These are phyloP conservation scores for Ogataea haglerorum DNA, from an alignment of 805 yeast genomes.

Conservation along the genomic window DNA sequence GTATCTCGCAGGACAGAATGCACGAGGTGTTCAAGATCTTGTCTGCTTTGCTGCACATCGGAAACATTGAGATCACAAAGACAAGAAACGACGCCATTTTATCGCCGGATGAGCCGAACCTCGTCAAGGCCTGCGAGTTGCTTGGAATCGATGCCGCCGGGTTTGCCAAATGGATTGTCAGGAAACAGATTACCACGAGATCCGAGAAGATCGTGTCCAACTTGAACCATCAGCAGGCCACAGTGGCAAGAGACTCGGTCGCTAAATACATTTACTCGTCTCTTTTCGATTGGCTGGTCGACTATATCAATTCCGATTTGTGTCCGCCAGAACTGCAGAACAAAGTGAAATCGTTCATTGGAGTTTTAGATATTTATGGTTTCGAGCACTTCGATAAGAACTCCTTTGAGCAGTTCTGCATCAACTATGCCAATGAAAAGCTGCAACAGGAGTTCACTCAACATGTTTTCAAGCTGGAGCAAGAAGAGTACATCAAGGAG, in stretches of 20 bases:
- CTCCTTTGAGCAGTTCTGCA: slow-evolving; percentile 96
- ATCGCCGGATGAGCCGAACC: slow-evolving; percentile 80
- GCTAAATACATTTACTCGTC: slow-evolving; percentile 92
- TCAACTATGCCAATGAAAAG: slow-evolving; percentile 94
- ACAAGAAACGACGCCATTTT: slow-evolving; percentile 81
- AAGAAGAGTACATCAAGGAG: slow-evolving; percentile 89
- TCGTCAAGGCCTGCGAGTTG: slow-evolving; percentile 77
- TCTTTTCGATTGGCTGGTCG: slow-evolving; percentile 92
- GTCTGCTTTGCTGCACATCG: slow-evolving; percentile 88
- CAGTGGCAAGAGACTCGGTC: slow-evolving; percentile 94
- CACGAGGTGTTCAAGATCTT: slow-evolving; percentile 68
- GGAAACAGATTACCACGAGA: slow-evolving; percentile 89
- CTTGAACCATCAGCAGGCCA: slow-evolving; percentile 76
- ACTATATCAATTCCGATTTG: slow-evolving; percentile 74
- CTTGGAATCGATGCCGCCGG: slow-evolving; percentile 70
- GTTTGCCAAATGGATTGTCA: slow-evolving; percentile 88
- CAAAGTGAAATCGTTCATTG: slow-evolving; percentile 72
- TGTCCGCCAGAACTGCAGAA: slow-evolving; percentile 67
- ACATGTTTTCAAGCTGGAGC: slow-evolving; percentile 95
- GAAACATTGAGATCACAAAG: slow-evolving; percentile 84
- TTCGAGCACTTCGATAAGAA: slow-evolving; percentile 93
- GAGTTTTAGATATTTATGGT: slow-evolving; percentile 96
- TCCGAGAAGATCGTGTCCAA: slow-evolving; percentile 87
- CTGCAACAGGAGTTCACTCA: slow-evolving; percentile 96
- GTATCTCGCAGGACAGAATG: slow-evolving; percentile 60